A percentile compares a stretch with the other conserved stretches of the same genome.
These are phyloP conservation scores for Cytospora paraplurivora DNA, from an alignment of 2,329 filamentous ascomycete genomes.

Conservation along the genomic window DNA sequence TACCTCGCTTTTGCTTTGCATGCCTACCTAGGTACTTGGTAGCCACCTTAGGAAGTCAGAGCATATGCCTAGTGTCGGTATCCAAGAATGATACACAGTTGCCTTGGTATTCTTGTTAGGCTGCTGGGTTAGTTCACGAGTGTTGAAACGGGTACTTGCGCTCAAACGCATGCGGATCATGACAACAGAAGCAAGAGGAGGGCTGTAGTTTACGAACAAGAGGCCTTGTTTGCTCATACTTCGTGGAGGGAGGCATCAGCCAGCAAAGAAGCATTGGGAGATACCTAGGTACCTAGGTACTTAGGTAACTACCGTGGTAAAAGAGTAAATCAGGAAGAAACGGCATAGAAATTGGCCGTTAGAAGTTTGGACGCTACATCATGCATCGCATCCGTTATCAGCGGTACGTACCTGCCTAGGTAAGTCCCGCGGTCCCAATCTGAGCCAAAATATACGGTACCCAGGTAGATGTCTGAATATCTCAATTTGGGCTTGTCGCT, in stretches of 20 bases:
- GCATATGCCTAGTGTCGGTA: too few species aligned
- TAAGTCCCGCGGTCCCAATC: neutral
- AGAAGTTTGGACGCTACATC: neutral
- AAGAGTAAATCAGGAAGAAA: neutral
- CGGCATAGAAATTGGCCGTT: neutral
- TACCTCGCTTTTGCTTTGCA: too few species aligned
- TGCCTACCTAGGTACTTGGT: too few species aligned
- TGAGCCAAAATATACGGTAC: neutral
- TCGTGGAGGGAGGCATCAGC: too few species aligned
- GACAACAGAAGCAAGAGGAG: neutral
- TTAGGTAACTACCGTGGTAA: neutral
- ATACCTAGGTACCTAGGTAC: too few species aligned
- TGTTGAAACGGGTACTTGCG: neutral
- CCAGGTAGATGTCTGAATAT: neutral
- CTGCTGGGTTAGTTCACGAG: neutral
- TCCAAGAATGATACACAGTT: too few species aligned
- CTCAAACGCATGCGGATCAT: neutral
- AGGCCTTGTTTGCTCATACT: too few species aligned
- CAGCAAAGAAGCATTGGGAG: too few species aligned
- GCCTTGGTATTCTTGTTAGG: too few species aligned
- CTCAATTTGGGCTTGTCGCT: slow-evolving; percentile 1
- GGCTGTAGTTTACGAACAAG: neutral
- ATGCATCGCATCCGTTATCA: neutral
- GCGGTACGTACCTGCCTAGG: neutral
- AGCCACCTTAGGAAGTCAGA: too few species aligned